Evolutionary conservation across 2,329 filamentous ascomycete genomes (phyloP).

Genomic region (Daldinia sp.): DNA sequence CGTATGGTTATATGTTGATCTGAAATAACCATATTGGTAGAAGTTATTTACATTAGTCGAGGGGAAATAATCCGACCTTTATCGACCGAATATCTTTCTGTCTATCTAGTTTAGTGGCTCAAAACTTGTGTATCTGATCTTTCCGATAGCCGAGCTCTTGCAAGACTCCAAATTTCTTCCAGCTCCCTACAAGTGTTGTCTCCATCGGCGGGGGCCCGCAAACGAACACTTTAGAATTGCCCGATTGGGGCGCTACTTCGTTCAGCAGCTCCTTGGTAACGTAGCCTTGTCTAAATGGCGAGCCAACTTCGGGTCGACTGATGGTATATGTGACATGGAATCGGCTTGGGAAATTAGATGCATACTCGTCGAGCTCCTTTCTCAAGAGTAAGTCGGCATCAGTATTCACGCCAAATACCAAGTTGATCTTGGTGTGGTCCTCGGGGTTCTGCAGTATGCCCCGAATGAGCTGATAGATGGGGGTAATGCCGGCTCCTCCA

Average conservation of each 20-base stretch:
- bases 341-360: slow-evolving; percentile 63
- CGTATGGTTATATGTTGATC: not conserved
- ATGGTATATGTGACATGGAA: slow-evolving; percentile 71
- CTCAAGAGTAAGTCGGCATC: slow-evolving; percentile 71
- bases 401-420: slow-evolving; percentile 75
- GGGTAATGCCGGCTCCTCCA: slow-evolving; percentile 79
- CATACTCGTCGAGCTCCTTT: slow-evolving; percentile 66
- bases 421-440: slow-evolving; percentile 72
- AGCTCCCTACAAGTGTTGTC: slow-evolving; percentile 63
- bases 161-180: slow-evolving; percentile 62
- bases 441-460: slow-evolving; percentile 71
- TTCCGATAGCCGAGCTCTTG: slow-evolving; percentile 68
- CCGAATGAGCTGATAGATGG: slow-evolving; percentile 73
- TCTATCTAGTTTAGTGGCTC: slow-evolving; percentile 1
- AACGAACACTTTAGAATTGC: slow-evolving; percentile 71
- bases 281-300: slow-evolving; percentile 64
- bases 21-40: not conserved
- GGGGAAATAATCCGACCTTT: not conserved
- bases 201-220: slow-evolving; percentile 79
- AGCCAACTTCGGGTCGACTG: slow-evolving; percentile 59
- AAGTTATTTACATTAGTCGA: not conserved
- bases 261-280: slow-evolving; percentile 68
- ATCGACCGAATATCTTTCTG: not conserved
- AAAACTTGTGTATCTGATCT: slow-evolving; percentile 71
- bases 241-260: slow-evolving; percentile 57